Conservation (phyloP, 306 rosid genomes). For the Begonia loranthoides region DNA sequence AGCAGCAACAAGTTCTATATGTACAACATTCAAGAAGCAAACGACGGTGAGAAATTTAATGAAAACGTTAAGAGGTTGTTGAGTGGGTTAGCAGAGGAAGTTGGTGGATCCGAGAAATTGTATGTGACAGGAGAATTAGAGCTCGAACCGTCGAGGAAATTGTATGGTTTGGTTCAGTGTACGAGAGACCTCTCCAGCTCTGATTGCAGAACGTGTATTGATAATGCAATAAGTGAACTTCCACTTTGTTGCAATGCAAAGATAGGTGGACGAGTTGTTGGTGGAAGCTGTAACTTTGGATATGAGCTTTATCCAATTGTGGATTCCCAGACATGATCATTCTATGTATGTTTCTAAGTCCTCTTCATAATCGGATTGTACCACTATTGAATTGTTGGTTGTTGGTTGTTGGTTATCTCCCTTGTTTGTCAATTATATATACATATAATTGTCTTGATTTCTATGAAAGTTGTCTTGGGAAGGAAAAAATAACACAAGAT, state of each 20-base stretch:
- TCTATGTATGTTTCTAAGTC: too few relatives aligned
- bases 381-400: too few relatives aligned
- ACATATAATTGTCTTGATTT: too few relatives aligned
- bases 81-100: background rate
- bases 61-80: background rate
- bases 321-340: background rate
- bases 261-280: constrained; percentile 36
- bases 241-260: constrained; percentile 32
- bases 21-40: constrained; percentile 12
- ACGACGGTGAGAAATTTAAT: background rate
- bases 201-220: constrained; percentile 34
- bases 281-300: constrained; percentile 31
- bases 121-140: constrained; percentile 4
- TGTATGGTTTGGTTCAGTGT: constrained; percentile 33
- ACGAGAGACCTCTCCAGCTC: constrained; percentile 27
- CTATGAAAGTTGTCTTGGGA: too few relatives aligned
- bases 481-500: too few relatives aligned
- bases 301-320: constrained; percentile 26
- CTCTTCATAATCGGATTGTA: too few relatives aligned
- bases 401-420: too few relatives aligned
- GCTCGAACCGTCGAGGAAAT: background rate
- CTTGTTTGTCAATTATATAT: too few relatives aligned
- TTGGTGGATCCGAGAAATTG: background rate
- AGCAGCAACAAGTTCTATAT: constrained; percentile 7
- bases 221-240: constrained; percentile 21